Conservation (phyloP, 495 filamentous ascomycete species). For the Aspergillus indologenus region DNA sequence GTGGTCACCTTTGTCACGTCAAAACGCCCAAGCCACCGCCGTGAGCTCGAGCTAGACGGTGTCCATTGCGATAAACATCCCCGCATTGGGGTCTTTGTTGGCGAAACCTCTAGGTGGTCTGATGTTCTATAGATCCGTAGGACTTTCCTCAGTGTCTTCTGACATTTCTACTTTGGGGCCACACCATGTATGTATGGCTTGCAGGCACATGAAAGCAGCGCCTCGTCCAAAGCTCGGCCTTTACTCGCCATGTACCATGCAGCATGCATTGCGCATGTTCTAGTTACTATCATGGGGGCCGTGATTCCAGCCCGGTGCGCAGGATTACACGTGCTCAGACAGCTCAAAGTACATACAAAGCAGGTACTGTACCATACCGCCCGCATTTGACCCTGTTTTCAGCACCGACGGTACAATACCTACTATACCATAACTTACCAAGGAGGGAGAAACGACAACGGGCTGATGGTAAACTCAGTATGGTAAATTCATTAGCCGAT, state of each 20-base stretch:
- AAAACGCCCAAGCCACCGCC: not conserved
- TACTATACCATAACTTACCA: not conserved
- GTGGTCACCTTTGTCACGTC: not conserved
- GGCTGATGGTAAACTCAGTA: not conserved
- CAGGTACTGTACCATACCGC: too few species aligned
- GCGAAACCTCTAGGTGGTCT: not conserved
- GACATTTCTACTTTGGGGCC: not conserved
- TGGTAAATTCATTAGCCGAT: slow-evolving; percentile 1
- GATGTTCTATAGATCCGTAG: not conserved
- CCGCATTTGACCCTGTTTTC: too few species aligned
- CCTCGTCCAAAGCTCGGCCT: not conserved
- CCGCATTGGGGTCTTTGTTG: not conserved
- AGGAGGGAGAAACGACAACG: too few species aligned
- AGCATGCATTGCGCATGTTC: too few species aligned
- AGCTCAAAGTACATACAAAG: too few species aligned
- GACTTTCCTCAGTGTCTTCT: not conserved
- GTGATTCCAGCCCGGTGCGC: too few species aligned
- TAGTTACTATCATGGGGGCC: too few species aligned
- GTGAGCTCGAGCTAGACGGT: not conserved
- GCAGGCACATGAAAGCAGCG: not conserved
- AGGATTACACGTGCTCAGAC: not conserved
- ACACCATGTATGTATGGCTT: not conserved
- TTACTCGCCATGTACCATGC: too few species aligned
- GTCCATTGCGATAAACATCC: not conserved
- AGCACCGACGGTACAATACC: too few species aligned